phyloP scores from a whole-genome alignment of 2,329 filamentous ascomycete species.

The Mariannaea sp. region DNA sequence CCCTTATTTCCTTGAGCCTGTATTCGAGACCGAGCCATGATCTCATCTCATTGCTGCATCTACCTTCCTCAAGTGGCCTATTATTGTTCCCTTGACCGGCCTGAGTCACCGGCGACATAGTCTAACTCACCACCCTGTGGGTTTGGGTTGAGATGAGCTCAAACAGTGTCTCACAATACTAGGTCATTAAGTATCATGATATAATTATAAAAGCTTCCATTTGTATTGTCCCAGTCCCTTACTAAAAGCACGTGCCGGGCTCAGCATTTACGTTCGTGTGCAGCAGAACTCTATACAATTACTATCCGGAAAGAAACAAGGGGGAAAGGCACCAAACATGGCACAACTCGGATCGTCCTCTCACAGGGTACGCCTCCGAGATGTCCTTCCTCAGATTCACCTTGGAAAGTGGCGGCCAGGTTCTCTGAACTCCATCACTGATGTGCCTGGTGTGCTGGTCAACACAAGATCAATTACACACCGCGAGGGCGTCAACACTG shows the following conservation, averaged over 20 bases:
- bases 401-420: constrained; percentile 51
- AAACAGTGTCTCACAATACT: too few relatives aligned
- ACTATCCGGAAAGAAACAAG: neutral
- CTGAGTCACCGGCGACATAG: neutral
- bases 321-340: too few relatives aligned
- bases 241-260: too few relatives aligned
- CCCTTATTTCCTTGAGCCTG: too few relatives aligned
- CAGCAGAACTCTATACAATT: neutral
- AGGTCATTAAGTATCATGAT: too few relatives aligned
- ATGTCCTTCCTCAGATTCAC: constrained; percentile 50
- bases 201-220: neutral
- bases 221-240: too few relatives aligned
- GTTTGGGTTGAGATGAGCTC: neutral
- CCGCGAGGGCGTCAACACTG: constrained; percentile 50
- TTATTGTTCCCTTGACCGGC: neutral
- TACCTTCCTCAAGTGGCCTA: neutral
- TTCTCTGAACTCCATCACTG: constrained; percentile 55
- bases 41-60: neutral
- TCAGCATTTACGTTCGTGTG: neutral
- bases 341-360: neutral
- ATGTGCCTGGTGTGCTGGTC: constrained; percentile 54
- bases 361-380: constrained; percentile 41
- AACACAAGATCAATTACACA: constrained; percentile 50
- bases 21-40: too few relatives aligned
- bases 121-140: neutral